Evolutionary conservation across 2,329 filamentous ascomycete species (phyloP).

Genomic region (Blumeria hordei): DNA sequence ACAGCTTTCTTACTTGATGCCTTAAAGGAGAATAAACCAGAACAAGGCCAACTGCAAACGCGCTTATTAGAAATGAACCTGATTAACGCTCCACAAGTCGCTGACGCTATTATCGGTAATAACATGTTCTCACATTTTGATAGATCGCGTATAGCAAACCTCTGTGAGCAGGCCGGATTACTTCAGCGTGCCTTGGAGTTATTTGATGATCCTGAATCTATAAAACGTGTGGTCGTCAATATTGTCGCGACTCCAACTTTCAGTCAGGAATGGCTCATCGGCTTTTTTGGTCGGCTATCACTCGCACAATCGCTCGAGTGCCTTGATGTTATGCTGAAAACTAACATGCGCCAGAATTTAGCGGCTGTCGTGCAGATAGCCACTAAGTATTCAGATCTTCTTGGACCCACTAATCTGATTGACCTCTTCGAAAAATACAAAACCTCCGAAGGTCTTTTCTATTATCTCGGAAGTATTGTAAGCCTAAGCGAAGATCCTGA

Average conservation of each 20-base stretch:
- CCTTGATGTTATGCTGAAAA: conserved; percentile 85
- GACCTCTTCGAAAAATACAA: conserved; percentile 95
- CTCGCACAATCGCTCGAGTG: conserved; percentile 89
- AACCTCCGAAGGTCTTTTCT: conserved; percentile 89
- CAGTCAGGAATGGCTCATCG: conserved; percentile 72
- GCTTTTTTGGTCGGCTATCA: conserved; percentile 82
- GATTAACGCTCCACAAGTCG: conserved; percentile 86
- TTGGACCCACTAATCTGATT: conserved; percentile 70
- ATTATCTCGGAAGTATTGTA: conserved; percentile 93
- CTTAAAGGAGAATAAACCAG: conserved; percentile 79
- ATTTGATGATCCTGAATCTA: conserved; percentile 67
- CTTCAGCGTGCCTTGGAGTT: conserved; percentile 76
- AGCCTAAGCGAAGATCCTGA: conserved; percentile 89
- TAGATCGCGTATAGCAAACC: conserved; percentile 61
- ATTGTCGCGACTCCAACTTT: conserved; percentile 64
- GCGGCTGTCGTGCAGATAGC: conserved; percentile 87
- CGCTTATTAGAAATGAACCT: conserved; percentile 95
- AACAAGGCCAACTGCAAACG: conserved; percentile 84
- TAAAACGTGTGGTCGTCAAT: conserved; percentile 78
- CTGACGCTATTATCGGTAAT: conserved; percentile 90
- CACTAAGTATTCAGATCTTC: conserved; percentile 91
- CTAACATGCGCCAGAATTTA: conserved; percentile 91
- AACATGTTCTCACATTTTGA: conserved; percentile 98
- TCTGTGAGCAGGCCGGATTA: conserved; percentile 85
- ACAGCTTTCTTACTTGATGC: conserved; percentile 96